phyloP scores from a whole-genome alignment of 257 asterid genomes.

The Capsicum chinense region DNA sequence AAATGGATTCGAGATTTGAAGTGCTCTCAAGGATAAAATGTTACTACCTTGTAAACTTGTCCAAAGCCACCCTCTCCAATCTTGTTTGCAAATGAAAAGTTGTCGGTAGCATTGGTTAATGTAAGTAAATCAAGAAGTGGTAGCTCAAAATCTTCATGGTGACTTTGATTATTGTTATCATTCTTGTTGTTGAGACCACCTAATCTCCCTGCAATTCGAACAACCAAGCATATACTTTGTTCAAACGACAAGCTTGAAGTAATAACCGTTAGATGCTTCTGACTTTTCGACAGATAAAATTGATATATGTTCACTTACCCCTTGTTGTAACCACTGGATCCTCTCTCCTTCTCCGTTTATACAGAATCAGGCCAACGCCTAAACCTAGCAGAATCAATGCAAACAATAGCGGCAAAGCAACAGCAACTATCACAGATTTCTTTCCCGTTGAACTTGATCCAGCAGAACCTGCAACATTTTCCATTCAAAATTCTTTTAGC shows the following conservation, averaged over 20 bases:
- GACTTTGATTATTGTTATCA: neutral
- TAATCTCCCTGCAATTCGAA: conserved; percentile 23
- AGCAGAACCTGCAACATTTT: conserved; percentile 22
- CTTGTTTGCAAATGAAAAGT: conserved; percentile 39
- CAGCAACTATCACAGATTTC: conserved; percentile 7
- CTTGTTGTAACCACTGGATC: neutral
- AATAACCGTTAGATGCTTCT: neutral
- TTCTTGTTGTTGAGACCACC: conserved; percentile 9
- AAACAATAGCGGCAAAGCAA: conserved; percentile 25
- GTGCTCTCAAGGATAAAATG: neutral
- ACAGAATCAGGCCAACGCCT: conserved; percentile 8
- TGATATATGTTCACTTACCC: neutral
- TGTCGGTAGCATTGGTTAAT: conserved; percentile 41
- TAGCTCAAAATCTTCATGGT: conserved; percentile 37
- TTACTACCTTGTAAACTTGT: conserved; percentile 47
- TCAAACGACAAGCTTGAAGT: neutral
- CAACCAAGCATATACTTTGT: neutral
- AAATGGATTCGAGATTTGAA: neutral
- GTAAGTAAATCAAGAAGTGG: conserved; percentile 33
- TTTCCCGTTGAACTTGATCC: conserved; percentile 10
- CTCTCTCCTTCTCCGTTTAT: conserved; percentile 3
- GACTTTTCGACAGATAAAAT: neutral
- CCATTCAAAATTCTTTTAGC: neutral
- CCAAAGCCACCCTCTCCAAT: conserved; percentile 61
- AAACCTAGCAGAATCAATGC: neutral